phyloP scores from a whole-genome alignment of 148 eudicot genomes.

The Cornus suecica region DNA sequence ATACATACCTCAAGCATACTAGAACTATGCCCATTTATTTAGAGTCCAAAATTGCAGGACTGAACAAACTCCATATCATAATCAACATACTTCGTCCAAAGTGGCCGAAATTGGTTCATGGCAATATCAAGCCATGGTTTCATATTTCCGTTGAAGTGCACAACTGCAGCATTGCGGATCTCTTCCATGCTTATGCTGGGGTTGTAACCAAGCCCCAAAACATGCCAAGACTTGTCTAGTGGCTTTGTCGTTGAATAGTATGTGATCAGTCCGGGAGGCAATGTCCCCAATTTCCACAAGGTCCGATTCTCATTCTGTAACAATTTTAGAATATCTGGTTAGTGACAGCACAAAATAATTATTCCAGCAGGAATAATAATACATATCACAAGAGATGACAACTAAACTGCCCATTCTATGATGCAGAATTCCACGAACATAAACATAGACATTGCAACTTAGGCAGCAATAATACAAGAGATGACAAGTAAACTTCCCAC shows the following conservation, averaged over 20 bases:
- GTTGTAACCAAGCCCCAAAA: constrained; percentile 2
- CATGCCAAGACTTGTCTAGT: background rate
- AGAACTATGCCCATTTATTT: background rate
- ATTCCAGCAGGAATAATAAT: too few species aligned
- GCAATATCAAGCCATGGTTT: constrained; percentile 30
- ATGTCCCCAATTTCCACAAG: background rate
- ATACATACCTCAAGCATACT: background rate
- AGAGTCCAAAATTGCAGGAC: constrained; percentile 34
- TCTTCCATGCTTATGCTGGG: constrained; percentile 30
- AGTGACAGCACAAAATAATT: background rate
- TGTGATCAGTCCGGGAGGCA: background rate
- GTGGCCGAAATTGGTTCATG: constrained; percentile 27
- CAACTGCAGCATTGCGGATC: constrained; percentile 31
- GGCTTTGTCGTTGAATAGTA: background rate
- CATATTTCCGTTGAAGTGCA: constrained; percentile 27
- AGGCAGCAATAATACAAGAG: too few species aligned
- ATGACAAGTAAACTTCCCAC: too few species aligned
- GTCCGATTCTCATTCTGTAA: background rate
- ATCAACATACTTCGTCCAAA: constrained; percentile 41
- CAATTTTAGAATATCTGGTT: too few species aligned
- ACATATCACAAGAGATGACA: background rate
- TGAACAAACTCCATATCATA: constrained; percentile 30
- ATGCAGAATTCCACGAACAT: background rate
- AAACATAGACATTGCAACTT: too few species aligned
- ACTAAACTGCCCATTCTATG: background rate